Conservation (phyloP, 805 yeast species). For the Wickerhamomyces rabaulensis region DNA sequence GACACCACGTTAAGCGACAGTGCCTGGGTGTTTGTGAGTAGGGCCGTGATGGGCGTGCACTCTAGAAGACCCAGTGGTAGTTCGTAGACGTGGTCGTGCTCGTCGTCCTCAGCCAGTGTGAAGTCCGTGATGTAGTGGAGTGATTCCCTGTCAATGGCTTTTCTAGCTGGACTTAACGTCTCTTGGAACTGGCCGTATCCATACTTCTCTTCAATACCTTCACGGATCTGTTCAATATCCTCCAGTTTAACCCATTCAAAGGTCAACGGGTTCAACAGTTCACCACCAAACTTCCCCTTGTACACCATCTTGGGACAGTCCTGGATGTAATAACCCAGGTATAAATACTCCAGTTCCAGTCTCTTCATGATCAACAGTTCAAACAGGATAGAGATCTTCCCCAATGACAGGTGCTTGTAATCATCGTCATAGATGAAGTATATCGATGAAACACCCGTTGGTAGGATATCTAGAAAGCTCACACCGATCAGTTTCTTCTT, state of each 20-base stretch:
- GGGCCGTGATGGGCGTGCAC: too few species aligned
- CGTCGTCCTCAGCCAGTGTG: not conserved
- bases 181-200: not conserved
- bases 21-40: too few species aligned
- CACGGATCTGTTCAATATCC: not conserved
- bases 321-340: constrained; percentile 74
- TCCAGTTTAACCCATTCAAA: constrained; percentile 4
- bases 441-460: constrained; percentile 73
- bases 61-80: too few species aligned
- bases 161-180: not conserved
- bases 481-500: constrained; percentile 64
- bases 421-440: constrained; percentile 89
- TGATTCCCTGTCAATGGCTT: not conserved
- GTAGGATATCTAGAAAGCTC: constrained; percentile 73
- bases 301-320: constrained; percentile 82
- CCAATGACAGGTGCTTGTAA: constrained; percentile 44
- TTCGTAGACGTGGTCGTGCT: not conserved
- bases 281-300: constrained; percentile 75
- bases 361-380: constrained; percentile 55
- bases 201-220: constrained; percentile 1
- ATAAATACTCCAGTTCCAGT: constrained; percentile 47
- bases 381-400: constrained; percentile 69
- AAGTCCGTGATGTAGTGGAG: not conserved
- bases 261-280: constrained; percentile 48
- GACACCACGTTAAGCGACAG: too few species aligned